These are phyloP conservation scores for Suillus brevipes DNA, from an alignment of 768 basidiomycete genomes.

Conservation along the genomic window DNA sequence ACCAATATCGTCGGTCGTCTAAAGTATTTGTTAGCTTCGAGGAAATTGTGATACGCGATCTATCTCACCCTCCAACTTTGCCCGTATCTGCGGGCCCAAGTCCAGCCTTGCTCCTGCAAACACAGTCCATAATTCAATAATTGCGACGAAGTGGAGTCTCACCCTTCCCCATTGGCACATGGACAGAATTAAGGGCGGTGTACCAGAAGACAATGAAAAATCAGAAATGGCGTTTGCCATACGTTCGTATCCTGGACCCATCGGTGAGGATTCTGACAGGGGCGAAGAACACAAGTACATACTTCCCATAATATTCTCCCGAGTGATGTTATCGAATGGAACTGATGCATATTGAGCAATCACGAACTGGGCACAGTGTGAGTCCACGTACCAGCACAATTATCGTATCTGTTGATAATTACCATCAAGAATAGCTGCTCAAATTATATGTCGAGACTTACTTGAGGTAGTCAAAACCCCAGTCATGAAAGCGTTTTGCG, in stretches of 20 bases:
- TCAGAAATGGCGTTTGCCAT: constrained; percentile 61
- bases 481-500: constrained; percentile 56
- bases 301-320: constrained; percentile 58
- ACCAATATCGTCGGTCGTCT: constrained; percentile 57
- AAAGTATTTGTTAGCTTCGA: neutral
- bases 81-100: constrained; percentile 59
- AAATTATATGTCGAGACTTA: constrained; percentile 27
- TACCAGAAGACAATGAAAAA: constrained; percentile 47
- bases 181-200: constrained; percentile 57
- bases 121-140: constrained; percentile 8
- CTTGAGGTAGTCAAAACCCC: constrained; percentile 71
- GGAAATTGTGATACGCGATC: neutral
- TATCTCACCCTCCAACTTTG: constrained; percentile 64
- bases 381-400: constrained; percentile 47
- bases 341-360: constrained; percentile 33
- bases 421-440: neutral
- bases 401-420: constrained; percentile 49
- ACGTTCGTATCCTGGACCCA: constrained; percentile 49
- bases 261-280: neutral
- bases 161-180: constrained; percentile 72
- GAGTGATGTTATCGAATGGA: constrained; percentile 56
- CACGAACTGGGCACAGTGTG: neutral
- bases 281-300: constrained; percentile 22
- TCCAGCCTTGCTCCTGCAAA: constrained; percentile 58
- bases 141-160: constrained; percentile 16